Base-by-base conservation (phyloP, 169 alveolate genomes). In the Eimeria falciformis region DNA sequence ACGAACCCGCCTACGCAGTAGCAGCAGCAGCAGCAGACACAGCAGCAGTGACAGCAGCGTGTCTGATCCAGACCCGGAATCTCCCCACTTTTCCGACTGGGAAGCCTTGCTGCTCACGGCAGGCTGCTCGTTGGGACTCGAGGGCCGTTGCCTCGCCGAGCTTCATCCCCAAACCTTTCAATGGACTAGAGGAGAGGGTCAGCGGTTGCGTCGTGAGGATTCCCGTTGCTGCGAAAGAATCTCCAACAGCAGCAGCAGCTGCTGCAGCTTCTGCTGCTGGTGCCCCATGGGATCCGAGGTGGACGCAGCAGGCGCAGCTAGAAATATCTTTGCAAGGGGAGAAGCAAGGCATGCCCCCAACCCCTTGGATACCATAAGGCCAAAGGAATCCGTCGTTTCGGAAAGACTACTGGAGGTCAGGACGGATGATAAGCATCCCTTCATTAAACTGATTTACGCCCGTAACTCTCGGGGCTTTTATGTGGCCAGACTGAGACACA, bases 251-350 rank as follows among this genome's bases (percentile, higher is more conserved):
- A 45, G 84, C 43, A 43, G 84, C 65, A 11, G 66, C 23, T 75
- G 84, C 84, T 75, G 84, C 37, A 17, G 37, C 18, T 17, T 25
- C 18, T 75, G 84, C 40, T 75, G 84, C 65, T 75, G 84, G 84
- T 75, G 84, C n/a, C 66, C 84, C 29, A 75, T 75, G 84, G 84
- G 84, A 5, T 37, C 9, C 18, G 84, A 75, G 18, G 84, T 25
- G 27, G 66, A 75, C n/a, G 9, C 18, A 2, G 1, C 5, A 0
- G 65, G 65, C 9, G 5, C 27, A 6, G 40, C 27, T 9, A 0
- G 84, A 40, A 75, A 75, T 4, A 45, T 75, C 5, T 75, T 17
- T 21, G 37, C 65, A 11, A 5, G 84, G 9, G 84, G 65, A 18
- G 84, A 75, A 5, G 84, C 84, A 4, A 29, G 84, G 6, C 84